Conservation (phyloP, 2,329 filamentous ascomycete genomes). For the Aspergillus sp. region DNA sequence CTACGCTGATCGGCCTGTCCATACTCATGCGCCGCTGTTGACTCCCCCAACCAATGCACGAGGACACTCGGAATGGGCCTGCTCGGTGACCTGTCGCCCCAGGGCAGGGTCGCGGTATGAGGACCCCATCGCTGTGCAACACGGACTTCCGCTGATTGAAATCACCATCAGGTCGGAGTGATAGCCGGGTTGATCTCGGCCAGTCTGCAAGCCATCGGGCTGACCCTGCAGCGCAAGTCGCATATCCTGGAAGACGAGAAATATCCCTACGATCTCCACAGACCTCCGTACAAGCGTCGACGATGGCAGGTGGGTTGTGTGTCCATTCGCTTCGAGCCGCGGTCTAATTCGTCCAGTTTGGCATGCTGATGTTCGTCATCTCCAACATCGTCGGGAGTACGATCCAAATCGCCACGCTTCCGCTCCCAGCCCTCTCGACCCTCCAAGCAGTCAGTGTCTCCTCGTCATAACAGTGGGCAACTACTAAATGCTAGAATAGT, state of each 20-base stretch:
- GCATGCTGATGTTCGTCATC: constrained; percentile 94
- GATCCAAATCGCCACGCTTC: constrained; percentile 93
- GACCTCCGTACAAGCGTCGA: constrained; percentile 79
- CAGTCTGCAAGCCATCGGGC: constrained; percentile 84
- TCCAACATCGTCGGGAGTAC: constrained; percentile 91
- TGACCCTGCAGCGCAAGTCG: constrained; percentile 95
- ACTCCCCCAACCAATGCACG: constrained; percentile 32
- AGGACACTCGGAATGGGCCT: constrained; percentile 51
- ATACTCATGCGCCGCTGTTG: constrained; percentile 27
- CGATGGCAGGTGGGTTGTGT: constrained; percentile 64
- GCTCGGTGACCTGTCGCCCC: constrained; percentile 66
- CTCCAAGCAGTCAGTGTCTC: constrained; percentile 61
- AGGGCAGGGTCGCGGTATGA: constrained; percentile 66
- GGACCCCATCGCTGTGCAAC: background rate
- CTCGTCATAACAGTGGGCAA: constrained; percentile 2
- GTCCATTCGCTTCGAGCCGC: constrained; percentile 8
- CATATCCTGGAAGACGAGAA: constrained; percentile 97
- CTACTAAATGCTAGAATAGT: constrained; percentile 35
- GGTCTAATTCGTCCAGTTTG: constrained; percentile 42
- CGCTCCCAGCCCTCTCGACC: constrained; percentile 86
- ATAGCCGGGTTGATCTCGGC: constrained; percentile 88
- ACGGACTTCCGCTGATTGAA: constrained; percentile 8
- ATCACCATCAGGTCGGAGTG: constrained; percentile 75
- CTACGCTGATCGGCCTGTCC: constrained; percentile 10
- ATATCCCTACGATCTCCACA: constrained; percentile 61